These are phyloP conservation scores for Durio zibethinus DNA, from an alignment of 345 rosid species.

Conservation along the genomic window DNA sequence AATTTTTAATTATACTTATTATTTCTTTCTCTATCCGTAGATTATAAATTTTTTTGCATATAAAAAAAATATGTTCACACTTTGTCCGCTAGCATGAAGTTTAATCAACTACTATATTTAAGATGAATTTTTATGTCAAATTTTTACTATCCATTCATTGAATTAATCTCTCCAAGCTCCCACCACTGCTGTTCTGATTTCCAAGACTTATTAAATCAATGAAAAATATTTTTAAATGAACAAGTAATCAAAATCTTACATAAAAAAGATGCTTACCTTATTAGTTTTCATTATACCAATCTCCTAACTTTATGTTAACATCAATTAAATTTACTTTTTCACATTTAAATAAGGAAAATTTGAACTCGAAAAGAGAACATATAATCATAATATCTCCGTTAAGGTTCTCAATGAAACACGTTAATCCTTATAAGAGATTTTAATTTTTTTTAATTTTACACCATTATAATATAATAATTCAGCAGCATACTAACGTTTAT, in stretches of 20 bases:
- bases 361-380: neutral
- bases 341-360: neutral
- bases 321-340: neutral
- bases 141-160: neutral
- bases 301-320: neutral
- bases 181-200: neutral
- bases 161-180: neutral
- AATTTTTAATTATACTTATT: no score
- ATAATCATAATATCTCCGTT: neutral
- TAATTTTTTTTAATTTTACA: no score
- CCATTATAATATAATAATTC: no score
- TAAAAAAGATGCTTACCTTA: neutral
- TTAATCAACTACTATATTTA: neutral
- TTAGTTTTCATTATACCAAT: neutral
- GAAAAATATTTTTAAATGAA: neutral
- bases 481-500: no score
- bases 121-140: neutral
- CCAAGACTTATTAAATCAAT: neutral
- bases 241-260: neutral
- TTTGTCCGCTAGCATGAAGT: conserved; percentile 17
- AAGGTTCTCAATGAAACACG: neutral
- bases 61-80: conserved; percentile 29
- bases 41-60: no score
- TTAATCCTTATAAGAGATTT: neutral
- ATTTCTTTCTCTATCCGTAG: no score